Evolutionary conservation across 83 land plant genomes (phyloP).

Genomic region (Picea abies): DNA sequence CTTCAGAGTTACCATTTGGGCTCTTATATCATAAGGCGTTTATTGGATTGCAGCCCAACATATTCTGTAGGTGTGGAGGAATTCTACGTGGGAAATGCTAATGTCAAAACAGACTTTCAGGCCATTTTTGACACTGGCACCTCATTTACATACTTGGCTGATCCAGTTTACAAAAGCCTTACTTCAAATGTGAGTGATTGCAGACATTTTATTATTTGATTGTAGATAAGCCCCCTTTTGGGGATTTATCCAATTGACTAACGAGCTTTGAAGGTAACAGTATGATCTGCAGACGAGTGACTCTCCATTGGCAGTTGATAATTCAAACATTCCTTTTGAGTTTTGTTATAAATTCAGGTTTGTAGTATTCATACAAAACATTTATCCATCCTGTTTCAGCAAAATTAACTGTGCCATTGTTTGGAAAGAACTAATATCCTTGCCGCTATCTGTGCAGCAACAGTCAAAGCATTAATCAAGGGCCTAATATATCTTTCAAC

Average conservation of each 20-base stretch:
- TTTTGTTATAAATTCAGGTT: slow-evolving; percentile 60
- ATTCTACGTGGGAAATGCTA: slow-evolving; percentile 48
- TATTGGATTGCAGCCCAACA: slow-evolving; percentile 44
- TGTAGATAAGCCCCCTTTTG: not conserved
- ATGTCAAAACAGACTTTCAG: slow-evolving; percentile 22
- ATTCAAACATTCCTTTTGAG: slow-evolving; percentile 42
- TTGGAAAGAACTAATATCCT: slow-evolving; percentile 5
- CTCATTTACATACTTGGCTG: slow-evolving; percentile 77
- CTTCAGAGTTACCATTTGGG: too few species aligned
- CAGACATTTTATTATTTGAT: not conserved
- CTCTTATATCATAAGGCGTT: not conserved
- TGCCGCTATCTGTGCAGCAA: too few species aligned
- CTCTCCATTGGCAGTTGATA: slow-evolving; percentile 9
- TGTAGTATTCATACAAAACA: not conserved
- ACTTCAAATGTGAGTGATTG: slow-evolving; percentile 49
- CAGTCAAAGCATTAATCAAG: too few species aligned
- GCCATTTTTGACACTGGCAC: slow-evolving; percentile 89
- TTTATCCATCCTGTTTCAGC: not conserved
- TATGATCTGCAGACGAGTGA: slow-evolving; percentile 38
- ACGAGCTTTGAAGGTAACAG: slow-evolving; percentile 19
- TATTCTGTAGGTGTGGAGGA: slow-evolving; percentile 51
- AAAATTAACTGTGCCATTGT: not conserved
- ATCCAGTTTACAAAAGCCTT: too few species aligned
- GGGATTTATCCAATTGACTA: not conserved
- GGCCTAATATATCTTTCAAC: too few species aligned